Percentiles rank a stretch among this genome's conserved stretches.
Evolutionary conservation across 441 rosid species (phyloP).

Genomic region (Macaranga tanarius): DNA sequence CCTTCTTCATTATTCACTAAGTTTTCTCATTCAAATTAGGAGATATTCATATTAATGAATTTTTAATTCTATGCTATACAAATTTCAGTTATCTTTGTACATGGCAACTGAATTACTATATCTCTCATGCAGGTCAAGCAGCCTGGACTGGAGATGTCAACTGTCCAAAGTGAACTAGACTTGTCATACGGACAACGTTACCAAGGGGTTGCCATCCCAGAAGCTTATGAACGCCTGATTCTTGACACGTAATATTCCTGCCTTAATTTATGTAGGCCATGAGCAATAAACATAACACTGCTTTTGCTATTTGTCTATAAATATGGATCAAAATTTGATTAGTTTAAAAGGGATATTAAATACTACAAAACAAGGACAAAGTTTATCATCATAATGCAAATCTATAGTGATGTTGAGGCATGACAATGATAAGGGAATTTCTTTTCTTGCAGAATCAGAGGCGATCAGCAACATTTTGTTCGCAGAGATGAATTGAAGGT

Average conservation of each 20-base stretch:
- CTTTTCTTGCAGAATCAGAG: constrained; percentile 65
- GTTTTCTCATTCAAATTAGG: not conserved
- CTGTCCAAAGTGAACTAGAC: constrained; percentile 94
- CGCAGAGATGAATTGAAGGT: constrained; percentile 99
- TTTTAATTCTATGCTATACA: constrained; percentile 11
- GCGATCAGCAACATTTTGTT: constrained; percentile 99
- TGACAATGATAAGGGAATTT: constrained; percentile 11
- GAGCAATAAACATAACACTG: not conserved
- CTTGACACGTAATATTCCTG: constrained; percentile 78
- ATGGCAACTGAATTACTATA: constrained; percentile 11
- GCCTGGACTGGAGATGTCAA: constrained; percentile 95
- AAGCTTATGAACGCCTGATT: constrained; percentile 97
- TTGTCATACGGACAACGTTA: constrained; percentile 91
- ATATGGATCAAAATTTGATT: not conserved
- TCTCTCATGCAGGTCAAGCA: constrained; percentile 71
- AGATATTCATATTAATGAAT: not conserved
- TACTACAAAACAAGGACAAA: not conserved
- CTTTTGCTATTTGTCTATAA: not conserved
- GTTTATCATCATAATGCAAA: not conserved
- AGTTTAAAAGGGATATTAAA: not conserved
- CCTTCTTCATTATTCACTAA: not conserved
- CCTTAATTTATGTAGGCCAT: constrained; percentile 5
- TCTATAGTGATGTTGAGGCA: constrained; percentile 5
- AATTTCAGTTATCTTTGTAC: not conserved
- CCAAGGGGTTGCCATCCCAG: constrained; percentile 75